Percentiles rank a stretch among this genome's conserved stretches.
These are phyloP conservation scores for Ganoderma leucocontextum DNA, from an alignment of 1,284 basidiomycete genomes.

Conservation along the genomic window DNA sequence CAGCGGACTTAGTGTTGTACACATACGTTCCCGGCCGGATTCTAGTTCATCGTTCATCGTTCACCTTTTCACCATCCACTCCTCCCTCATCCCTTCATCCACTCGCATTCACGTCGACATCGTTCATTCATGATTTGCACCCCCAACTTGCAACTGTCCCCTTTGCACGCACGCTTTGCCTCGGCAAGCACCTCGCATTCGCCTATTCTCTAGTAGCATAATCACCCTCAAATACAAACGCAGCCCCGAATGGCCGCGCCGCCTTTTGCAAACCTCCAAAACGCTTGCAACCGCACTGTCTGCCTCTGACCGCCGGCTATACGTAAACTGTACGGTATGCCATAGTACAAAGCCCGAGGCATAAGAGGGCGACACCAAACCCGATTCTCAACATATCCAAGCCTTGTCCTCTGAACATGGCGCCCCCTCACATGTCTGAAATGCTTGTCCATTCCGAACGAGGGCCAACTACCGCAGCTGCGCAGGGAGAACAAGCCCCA, in stretches of 20 bases:
- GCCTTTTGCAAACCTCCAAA: neutral
- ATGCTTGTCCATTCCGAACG: neutral
- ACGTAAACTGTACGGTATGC: too few relatives aligned
- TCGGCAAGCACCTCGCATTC: constrained; percentile 14
- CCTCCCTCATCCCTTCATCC: neutral
- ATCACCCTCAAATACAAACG: neutral
- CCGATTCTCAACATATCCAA: neutral
- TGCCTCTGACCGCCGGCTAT: too few relatives aligned
- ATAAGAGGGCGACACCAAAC: neutral
- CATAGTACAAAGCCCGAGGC: neutral
- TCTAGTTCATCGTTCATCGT: neutral
- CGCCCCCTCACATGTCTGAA: too few relatives aligned
- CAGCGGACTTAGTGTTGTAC: constrained; percentile 28
- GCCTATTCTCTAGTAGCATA: neutral
- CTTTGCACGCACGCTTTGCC: neutral
- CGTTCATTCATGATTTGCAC: neutral
- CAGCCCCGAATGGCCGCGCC: constrained; percentile 24
- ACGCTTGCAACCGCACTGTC: neutral
- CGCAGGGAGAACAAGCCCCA: neutral
- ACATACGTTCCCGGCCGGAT: constrained; percentile 13
- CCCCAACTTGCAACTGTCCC: neutral
- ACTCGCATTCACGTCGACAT: constrained; percentile 14
- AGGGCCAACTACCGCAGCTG: neutral
- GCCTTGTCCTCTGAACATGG: neutral
- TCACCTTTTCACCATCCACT: neutral